Percentiles rank a stretch among this genome's conserved stretches.
Conservation (phyloP, 306 rosid genomes). For the Carpinus fangiana region DNA sequence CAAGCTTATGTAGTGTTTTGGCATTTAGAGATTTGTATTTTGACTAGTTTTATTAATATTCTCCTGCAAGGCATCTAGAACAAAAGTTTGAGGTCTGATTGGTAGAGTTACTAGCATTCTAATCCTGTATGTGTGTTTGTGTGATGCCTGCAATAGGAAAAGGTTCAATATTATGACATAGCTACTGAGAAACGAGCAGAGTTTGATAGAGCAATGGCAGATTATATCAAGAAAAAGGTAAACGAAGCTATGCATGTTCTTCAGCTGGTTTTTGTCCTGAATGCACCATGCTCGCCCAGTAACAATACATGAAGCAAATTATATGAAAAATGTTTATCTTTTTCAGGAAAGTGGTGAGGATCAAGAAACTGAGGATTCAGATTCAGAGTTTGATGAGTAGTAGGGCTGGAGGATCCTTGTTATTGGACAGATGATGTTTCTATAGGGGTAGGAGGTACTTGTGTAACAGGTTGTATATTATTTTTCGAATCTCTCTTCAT, state of each 20-base stretch:
- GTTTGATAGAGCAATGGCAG: conserved; percentile 74
- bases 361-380: conserved; percentile 55
- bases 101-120: too few relatives aligned
- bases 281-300: background rate
- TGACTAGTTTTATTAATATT: background rate
- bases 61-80: too few relatives aligned
- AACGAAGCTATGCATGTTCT: conserved; percentile 10
- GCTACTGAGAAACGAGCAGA: conserved; percentile 90
- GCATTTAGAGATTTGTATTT: background rate
- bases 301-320: background rate
- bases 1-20: background rate
- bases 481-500: conserved; percentile 31
- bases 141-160: conserved; percentile 58
- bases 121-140: background rate
- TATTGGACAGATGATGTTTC: conserved; percentile 11
- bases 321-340: background rate
- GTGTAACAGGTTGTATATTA: conserved; percentile 41
- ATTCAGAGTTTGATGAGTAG: conserved; percentile 54
- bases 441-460: conserved; percentile 19
- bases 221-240: conserved; percentile 73
- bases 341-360: conserved; percentile 76
- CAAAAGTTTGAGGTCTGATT: too few relatives aligned
- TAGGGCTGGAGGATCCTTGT: conserved; percentile 29
- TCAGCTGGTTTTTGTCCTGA: background rate
- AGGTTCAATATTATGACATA: conserved; percentile 87